These are phyloP conservation scores for Ogataea minuta DNA, from an alignment of 805 yeast species.

Conservation along the genomic window DNA sequence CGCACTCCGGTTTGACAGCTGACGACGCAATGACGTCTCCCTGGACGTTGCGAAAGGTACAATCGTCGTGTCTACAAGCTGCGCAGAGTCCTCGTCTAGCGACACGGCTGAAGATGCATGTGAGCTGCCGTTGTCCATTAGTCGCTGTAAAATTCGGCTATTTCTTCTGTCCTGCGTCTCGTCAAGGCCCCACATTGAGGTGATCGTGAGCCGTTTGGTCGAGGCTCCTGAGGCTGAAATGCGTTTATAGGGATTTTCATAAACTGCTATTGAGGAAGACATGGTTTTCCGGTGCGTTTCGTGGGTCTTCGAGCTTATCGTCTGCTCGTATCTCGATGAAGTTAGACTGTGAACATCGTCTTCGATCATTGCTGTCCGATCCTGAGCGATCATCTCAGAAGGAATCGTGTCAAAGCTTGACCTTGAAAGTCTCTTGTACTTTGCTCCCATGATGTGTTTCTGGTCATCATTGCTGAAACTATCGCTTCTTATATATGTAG, in stretches of 20 bases:
- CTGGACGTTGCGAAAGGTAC: background rate
- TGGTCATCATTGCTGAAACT: background rate
- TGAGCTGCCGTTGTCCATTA: constrained; percentile 10
- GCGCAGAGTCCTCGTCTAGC: constrained; percentile 2
- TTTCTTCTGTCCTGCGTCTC: constrained; percentile 9
- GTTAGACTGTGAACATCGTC: constrained; percentile 5
- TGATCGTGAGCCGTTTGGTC: constrained; percentile 10
- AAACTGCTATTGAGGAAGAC: background rate
- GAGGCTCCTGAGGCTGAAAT: background rate
- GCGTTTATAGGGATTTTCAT: constrained; percentile 5
- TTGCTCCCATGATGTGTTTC: background rate
- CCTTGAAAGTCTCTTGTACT: background rate
- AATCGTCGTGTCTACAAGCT: background rate
- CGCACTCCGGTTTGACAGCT: background rate
- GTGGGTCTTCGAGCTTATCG: background rate
- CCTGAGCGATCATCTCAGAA: constrained; percentile 4
- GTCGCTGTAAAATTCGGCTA: constrained; percentile 12
- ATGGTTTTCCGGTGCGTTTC: background rate
- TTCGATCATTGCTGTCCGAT: constrained; percentile 6
- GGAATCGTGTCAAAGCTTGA: constrained; percentile 9
- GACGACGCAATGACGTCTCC: constrained; percentile 7
- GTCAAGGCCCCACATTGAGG: constrained; percentile 15
- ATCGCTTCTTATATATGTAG: constrained; percentile 1
- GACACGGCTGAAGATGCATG: background rate
- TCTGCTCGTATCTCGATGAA: constrained; percentile 7